Base-by-base conservation (phyloP, 2,329 filamentous ascomycete species). In the Aspergillus calidoustus region DNA sequence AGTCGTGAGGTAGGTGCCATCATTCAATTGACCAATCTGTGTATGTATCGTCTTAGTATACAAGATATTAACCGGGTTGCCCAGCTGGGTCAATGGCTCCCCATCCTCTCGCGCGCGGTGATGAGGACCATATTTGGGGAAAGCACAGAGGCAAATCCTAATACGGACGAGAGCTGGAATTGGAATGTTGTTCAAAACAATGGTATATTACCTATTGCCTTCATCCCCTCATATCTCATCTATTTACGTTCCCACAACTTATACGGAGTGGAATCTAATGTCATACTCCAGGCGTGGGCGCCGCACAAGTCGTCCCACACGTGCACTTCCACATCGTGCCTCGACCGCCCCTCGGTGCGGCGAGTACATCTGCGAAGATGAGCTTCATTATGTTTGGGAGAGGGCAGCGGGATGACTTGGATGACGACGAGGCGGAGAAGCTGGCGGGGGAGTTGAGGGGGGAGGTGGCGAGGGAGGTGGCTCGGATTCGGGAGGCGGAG, bases 111-210 rank as follows among this genome's bases (percentile, higher is more conserved):
- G 30, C 88, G 91, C 38, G 77, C 94, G 3, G 80, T 97, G 2
- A 91, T 90, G 19, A 81, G 86, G 22, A 91, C 91, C 0, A 83
- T 97, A 43, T 84, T 87, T 34, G 69, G 77, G 58, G 69, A 76
- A 62, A 69, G 77, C 60, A 60, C 54, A 19, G 30, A 54, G 19
- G 23, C n/a, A 11, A 49, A 50, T 5, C 30, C 53, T 5, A 25
- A 48, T 43, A 55, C 72, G n/a, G 72, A 78, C 49, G 72, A 68
- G 54, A 93, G 97, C 78, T 98, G 94, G 90, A 97, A 98, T 79
- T 98, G 94, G 90, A 99, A 99, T 77, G 88, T 98, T 31, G 92
- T 98, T 59, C 94, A 98, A 81, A 98, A 98, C 75, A 98, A 97
- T 70, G 92, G 85, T 86, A 69, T 57, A n/a, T 38, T 38, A 57